phyloP scores from a whole-genome alignment of 83 land plant genomes.

The Isoetes engelmannii region DNA sequence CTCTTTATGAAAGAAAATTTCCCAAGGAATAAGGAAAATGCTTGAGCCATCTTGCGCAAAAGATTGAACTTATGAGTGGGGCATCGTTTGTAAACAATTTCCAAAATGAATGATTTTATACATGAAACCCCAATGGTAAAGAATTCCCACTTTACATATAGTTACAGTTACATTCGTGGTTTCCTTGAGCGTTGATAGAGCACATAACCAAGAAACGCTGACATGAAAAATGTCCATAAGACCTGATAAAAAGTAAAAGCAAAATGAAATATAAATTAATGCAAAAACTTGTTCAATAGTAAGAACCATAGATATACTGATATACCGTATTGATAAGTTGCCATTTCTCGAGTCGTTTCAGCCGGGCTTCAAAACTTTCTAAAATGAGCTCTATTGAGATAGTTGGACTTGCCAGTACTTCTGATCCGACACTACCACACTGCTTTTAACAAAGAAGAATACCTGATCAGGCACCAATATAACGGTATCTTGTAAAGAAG shows the following conservation, averaged over 20 bases:
- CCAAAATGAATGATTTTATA: no score
- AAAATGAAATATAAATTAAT: background rate
- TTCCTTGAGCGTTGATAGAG: constrained; percentile 31
- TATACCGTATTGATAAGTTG: constrained; percentile 32
- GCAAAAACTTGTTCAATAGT: constrained; percentile 5
- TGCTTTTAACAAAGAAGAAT: constrained; percentile 6
- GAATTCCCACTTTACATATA: no score
- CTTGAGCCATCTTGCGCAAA: no score
- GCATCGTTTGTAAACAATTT: no score
- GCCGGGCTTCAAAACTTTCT: constrained; percentile 26
- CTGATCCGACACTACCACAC: constrained; percentile 33
- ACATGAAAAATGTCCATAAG: constrained; percentile 42
- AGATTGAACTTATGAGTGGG: no score
- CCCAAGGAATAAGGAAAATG: no score
- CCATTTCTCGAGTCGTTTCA: constrained; percentile 35
- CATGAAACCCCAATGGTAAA: no score
- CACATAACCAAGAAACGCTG: constrained; percentile 37
- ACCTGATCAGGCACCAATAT: constrained; percentile 25
- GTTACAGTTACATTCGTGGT: background rate
- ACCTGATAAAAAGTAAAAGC: constrained; percentile 30
- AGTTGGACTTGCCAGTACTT: constrained; percentile 22
- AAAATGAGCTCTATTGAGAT: constrained; percentile 31
- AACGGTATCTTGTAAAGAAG: constrained; percentile 22
- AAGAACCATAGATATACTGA: constrained; percentile 1
- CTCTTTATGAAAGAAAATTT: no score